These are phyloP conservation scores for Beverwykella pulmonaria DNA, from an alignment of 495 filamentous ascomycete species.

Conservation along the genomic window DNA sequence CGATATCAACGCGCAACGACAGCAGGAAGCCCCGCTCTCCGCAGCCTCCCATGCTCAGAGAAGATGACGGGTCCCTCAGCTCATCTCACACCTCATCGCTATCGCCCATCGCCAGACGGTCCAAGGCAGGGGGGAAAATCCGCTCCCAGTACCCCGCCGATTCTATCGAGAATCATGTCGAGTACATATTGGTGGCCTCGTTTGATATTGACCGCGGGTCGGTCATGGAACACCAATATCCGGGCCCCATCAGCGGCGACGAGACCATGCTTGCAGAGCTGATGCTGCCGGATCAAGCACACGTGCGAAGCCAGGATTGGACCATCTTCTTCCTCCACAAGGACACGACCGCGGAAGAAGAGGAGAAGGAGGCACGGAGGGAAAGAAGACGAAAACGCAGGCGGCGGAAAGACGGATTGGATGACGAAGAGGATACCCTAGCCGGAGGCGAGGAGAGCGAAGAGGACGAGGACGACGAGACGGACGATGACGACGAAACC, in stretches of 20 bases:
- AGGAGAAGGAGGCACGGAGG: constrained; percentile 56
- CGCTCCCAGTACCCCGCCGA: constrained; percentile 87
- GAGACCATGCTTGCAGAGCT: constrained; percentile 97
- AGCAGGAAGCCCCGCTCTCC: constrained; percentile 57
- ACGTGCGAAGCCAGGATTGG: constrained; percentile 95
- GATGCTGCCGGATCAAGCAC: constrained; percentile 97
- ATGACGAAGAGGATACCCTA: constrained; percentile 21
- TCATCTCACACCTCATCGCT: constrained; percentile 28
- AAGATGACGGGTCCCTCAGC: constrained; percentile 38
- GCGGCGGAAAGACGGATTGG: constrained; percentile 41
- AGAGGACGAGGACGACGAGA: constrained; percentile 51
- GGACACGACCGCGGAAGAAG: constrained; percentile 81
- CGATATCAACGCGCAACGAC: constrained; percentile 53
- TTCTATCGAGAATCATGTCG: constrained; percentile 85
- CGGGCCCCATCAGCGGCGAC: constrained; percentile 91
- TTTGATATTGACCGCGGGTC: constrained; percentile 96
- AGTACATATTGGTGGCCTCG: constrained; percentile 97
- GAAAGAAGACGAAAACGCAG: constrained; percentile 52
- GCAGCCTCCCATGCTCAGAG: constrained; percentile 54
- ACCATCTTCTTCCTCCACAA: constrained; percentile 99
- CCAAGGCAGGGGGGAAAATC: constrained; percentile 50
- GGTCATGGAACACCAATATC: constrained; percentile 98
- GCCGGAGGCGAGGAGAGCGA: constrained; percentile 48
- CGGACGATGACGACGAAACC: constrained; percentile 54
- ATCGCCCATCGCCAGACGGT: constrained; percentile 2